Evolutionary conservation across 768 basidiomycete species (phyloP).

Genomic region (Mycena albidolilacea): DNA sequence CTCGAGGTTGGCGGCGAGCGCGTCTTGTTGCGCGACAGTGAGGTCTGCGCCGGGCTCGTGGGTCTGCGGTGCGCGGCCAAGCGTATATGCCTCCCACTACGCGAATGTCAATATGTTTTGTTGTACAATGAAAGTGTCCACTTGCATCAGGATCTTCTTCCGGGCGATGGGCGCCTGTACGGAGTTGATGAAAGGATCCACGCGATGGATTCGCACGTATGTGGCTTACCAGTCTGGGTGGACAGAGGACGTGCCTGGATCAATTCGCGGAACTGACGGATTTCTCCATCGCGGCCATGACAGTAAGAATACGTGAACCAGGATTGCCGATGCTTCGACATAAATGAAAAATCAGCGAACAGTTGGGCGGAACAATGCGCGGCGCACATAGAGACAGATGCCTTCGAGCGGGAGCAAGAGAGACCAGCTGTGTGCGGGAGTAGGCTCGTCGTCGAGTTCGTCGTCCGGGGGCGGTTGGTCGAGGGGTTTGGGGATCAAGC

Average conservation of each 20-base stretch:
- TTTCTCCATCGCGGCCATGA: slow-evolving; percentile 86
- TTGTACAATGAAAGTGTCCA: slow-evolving; percentile 39
- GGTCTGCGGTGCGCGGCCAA: slow-evolving; percentile 76
- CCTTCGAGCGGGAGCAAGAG: slow-evolving; percentile 85
- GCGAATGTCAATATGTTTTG: slow-evolving; percentile 38
- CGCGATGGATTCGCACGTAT: slow-evolving; percentile 25
- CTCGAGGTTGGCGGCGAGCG: slow-evolving; percentile 79
- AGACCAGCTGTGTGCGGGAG: slow-evolving; percentile 86
- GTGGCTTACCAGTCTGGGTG: slow-evolving; percentile 60
- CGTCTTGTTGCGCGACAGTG: slow-evolving; percentile 75
- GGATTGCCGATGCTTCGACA: slow-evolving; percentile 80
- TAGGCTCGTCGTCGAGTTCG: slow-evolving; percentile 70
- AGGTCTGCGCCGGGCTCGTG: slow-evolving; percentile 76
- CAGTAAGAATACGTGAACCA: slow-evolving; percentile 99
- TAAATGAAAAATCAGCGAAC: slow-evolving; percentile 50
- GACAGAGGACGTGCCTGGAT: slow-evolving; percentile 73
- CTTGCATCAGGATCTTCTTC: slow-evolving; percentile 89
- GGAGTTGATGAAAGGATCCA: slow-evolving; percentile 39
- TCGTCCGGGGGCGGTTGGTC: slow-evolving; percentile 63
- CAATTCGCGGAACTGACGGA: slow-evolving; percentile 95
- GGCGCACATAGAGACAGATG: slow-evolving; percentile 87
- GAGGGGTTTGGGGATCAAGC: slow-evolving; percentile 80
- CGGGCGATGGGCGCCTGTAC: slow-evolving; percentile 78
- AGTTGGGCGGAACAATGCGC: slow-evolving; percentile 43
- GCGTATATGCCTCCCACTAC: slow-evolving; percentile 85